A percentile compares a stretch with the other conserved stretches of the same genome.
phyloP scores from a whole-genome alignment of 1,284 basidiomycete genomes.

The Tilletia walkeri region DNA sequence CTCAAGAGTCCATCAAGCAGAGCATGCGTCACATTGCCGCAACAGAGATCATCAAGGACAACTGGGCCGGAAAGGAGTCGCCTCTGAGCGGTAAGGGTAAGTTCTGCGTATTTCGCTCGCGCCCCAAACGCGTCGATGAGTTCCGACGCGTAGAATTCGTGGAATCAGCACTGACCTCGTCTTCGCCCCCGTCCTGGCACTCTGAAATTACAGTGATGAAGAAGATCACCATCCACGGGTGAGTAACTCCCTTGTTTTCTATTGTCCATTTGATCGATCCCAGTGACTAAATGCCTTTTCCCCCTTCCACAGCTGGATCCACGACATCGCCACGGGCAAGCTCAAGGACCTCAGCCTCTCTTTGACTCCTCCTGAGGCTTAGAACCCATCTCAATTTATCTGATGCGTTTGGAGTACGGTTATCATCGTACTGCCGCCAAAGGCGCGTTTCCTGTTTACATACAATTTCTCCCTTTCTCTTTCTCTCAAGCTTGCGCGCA shows the following conservation, averaged over 20 bases:
- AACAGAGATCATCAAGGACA: constrained; percentile 66
- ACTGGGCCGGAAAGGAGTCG: constrained; percentile 68
- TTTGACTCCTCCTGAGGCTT: neutral
- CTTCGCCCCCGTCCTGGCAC: neutral
- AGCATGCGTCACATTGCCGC: constrained; percentile 73
- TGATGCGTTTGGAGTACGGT: too few species aligned
- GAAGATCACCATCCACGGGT: constrained; percentile 46
- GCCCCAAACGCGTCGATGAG: neutral
- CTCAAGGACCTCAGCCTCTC: constrained; percentile 35
- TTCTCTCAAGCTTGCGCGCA: too few species aligned
- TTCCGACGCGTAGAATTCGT: neutral
- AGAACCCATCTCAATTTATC: too few species aligned
- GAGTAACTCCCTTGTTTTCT: neutral
- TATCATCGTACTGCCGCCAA: too few species aligned
- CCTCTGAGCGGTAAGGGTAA: constrained; percentile 37
- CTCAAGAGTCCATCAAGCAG: constrained; percentile 64
- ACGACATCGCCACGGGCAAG: constrained; percentile 44
- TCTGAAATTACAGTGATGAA: constrained; percentile 32
- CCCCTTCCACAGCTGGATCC: constrained; percentile 36
- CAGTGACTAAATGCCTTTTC: neutral
- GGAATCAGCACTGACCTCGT: too few species aligned
- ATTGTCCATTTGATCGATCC: neutral
- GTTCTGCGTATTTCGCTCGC: neutral
- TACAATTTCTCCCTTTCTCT: too few species aligned
- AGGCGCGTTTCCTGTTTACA: too few species aligned